Percentiles rank a stretch among this genome's conserved stretches.
Conservation (phyloP, 192 early-diverging fungal species). For the Chytriomyces sp. region DNA sequence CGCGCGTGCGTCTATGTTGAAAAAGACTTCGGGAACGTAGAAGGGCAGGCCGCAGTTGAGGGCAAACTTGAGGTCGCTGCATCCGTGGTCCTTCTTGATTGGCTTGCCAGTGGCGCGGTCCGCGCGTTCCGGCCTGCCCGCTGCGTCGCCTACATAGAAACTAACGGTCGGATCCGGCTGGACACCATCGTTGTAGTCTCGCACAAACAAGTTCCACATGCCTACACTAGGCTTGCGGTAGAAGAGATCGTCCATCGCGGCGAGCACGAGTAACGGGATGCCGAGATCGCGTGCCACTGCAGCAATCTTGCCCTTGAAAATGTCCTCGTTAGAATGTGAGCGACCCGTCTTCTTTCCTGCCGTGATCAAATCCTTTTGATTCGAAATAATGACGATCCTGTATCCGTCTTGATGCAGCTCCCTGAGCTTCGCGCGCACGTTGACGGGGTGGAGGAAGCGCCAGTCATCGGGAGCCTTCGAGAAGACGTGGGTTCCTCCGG, state of each 20-base stretch:
- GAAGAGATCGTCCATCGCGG: slow-evolving; percentile 68
- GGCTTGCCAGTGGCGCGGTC: slow-evolving; percentile 44
- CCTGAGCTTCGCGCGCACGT: slow-evolving; percentile 59
- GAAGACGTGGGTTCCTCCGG: slow-evolving; percentile 62
- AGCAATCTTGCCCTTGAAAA: slow-evolving; percentile 44
- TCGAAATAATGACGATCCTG: slow-evolving; percentile 73
- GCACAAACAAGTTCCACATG: slow-evolving; percentile 54
- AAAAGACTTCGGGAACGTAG: slow-evolving; percentile 83
- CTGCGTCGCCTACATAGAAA: slow-evolving; percentile 94
- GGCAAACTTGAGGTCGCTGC: slow-evolving; percentile 85
- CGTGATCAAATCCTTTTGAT: slow-evolving; percentile 62
- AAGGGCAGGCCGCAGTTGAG: slow-evolving; percentile 72
- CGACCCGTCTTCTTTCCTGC: slow-evolving; percentile 20
- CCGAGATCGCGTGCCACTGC: slow-evolving; percentile 14
- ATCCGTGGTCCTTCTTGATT: slow-evolving; percentile 73
- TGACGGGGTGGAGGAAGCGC: slow-evolving; percentile 66
- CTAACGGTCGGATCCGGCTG: slow-evolving; percentile 51
- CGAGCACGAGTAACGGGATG: slow-evolving; percentile 72
- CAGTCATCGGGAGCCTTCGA: slow-evolving; percentile 80
- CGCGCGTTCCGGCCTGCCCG: slow-evolving; percentile 69
- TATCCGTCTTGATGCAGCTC: slow-evolving; percentile 58
- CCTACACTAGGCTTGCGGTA: slow-evolving; percentile 76
- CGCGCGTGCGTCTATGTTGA: slow-evolving; percentile 37
- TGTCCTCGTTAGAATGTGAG: slow-evolving; percentile 37
- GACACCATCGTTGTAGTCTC: slow-evolving; percentile 30